phyloP scores from a whole-genome alignment of 805 yeast species.

The Candida odintsovae region DNA sequence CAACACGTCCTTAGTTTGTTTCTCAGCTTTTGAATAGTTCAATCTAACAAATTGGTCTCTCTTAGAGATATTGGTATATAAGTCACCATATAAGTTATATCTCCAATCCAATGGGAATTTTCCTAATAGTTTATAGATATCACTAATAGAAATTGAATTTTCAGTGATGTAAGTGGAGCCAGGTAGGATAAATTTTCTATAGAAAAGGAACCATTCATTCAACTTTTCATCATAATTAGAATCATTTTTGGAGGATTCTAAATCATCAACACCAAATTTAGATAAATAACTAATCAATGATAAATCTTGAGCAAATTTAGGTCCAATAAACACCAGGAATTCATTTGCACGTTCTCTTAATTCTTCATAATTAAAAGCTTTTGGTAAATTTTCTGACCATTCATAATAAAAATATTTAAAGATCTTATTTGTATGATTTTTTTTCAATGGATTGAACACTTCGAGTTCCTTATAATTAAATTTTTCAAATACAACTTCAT shows the following conservation, averaged over 20 bases:
- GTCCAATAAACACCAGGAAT: constrained; percentile 49
- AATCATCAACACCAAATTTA: constrained; percentile 45
- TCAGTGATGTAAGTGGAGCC: constrained; percentile 39
- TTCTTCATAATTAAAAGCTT: constrained; percentile 33
- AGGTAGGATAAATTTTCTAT: constrained; percentile 64
- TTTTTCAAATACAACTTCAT: constrained; percentile 27
- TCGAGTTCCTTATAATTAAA: constrained; percentile 16
- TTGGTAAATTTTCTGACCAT: constrained; percentile 42
- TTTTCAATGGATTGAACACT: constrained; percentile 28
- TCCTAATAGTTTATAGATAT: constrained; percentile 49
- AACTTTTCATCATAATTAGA: constrained; percentile 13
- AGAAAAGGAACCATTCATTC: constrained; percentile 51
- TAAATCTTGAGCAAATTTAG: constrained; percentile 43
- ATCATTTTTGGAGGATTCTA: constrained; percentile 14
- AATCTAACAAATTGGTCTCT: constrained; percentile 49
- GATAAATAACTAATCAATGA: constrained; percentile 51
- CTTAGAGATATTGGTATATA: constrained; percentile 52
- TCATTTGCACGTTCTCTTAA: constrained; percentile 43
- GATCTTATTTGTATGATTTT: constrained; percentile 9
- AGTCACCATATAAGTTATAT: constrained; percentile 77
- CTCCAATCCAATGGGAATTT: constrained; percentile 56
- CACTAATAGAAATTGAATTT: constrained; percentile 56
- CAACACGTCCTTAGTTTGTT: constrained; percentile 68
- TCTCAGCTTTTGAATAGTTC: constrained; percentile 63
- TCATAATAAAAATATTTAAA: constrained; percentile 38